Percentiles rank a stretch among this genome's conserved stretches.
Evolutionary conservation across 148 eudicot genomes (phyloP).

Genomic region (Selenicereus undatus): DNA sequence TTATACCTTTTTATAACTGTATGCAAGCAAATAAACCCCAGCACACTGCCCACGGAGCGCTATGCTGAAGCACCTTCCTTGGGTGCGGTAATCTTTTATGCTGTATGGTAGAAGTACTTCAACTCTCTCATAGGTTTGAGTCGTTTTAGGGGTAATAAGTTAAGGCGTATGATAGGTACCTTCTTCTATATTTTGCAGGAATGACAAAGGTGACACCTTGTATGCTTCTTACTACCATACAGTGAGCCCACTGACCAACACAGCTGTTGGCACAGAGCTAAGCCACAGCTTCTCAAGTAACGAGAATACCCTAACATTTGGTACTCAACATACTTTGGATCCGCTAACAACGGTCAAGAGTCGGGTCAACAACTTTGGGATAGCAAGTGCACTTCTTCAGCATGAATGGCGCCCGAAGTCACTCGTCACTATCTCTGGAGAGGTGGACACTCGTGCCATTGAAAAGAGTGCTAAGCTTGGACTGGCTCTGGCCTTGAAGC

Average conservation of each 20-base stretch:
- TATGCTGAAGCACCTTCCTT: neutral
- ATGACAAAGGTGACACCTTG: constrained; percentile 57
- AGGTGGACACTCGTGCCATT: constrained; percentile 75
- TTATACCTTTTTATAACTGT: neutral
- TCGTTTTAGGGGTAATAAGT: neutral
- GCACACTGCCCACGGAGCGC: neutral
- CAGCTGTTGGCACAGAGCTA: constrained; percentile 79
- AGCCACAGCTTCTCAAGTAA: constrained; percentile 65
- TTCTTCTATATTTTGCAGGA: constrained; percentile 36
- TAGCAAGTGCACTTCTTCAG: constrained; percentile 70
- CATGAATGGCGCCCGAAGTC: constrained; percentile 77
- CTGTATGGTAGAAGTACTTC: neutral
- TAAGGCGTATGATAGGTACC: neutral
- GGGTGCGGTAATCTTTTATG: neutral
- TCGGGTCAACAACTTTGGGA: constrained; percentile 62
- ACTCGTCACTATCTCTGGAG: constrained; percentile 64
- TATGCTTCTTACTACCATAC: constrained; percentile 68
- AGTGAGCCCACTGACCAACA: constrained; percentile 63
- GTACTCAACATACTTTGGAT: constrained; percentile 68
- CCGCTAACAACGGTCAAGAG: constrained; percentile 61
- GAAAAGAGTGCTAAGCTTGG: constrained; percentile 82
- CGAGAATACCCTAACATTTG: constrained; percentile 67
- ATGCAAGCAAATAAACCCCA: neutral
- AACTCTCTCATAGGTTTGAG: neutral
- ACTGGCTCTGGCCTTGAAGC: constrained; percentile 63